These are phyloP conservation scores for Exobasidium cylindrosporum DNA, from an alignment of 1,284 basidiomycete species.

Conservation along the genomic window DNA sequence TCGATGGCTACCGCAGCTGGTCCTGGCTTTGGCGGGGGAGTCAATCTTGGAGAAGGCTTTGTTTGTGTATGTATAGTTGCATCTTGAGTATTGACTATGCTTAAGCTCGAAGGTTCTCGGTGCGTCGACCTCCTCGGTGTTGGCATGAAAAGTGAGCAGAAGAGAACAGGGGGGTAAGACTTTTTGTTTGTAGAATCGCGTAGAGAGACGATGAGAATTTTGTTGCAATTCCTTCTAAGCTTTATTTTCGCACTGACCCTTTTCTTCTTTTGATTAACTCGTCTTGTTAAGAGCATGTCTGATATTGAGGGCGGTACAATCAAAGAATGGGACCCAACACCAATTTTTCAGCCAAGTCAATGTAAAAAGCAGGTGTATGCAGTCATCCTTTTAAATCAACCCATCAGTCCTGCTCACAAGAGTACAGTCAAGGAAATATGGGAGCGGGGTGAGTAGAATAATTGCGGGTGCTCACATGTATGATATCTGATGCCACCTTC, in stretches of 20 bases:
- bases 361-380: slow-evolving; percentile 20
- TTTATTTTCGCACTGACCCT: background rate
- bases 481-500: slow-evolving; percentile 16
- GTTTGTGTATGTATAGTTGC: too few relatives aligned
- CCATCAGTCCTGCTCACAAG: slow-evolving; percentile 27
- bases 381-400: slow-evolving; percentile 39
- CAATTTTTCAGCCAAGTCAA: background rate
- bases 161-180: too few relatives aligned
- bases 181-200: too few relatives aligned
- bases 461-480: background rate
- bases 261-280: background rate
- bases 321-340: background rate
- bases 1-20: slow-evolving; percentile 5
- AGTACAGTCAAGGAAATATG: slow-evolving; percentile 30
- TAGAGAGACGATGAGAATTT: too few relatives aligned
- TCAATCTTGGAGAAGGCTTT: too few relatives aligned
- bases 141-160: background rate
- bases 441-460: slow-evolving; percentile 20
- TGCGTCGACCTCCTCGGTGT: background rate
- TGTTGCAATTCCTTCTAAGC: too few relatives aligned
- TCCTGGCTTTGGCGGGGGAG: too few relatives aligned
- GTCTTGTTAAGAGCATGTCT: too few relatives aligned
- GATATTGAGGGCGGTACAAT: too few relatives aligned
- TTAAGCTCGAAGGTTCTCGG: background rate
- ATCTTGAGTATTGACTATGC: too few relatives aligned